These are phyloP conservation scores for Vigna mungo DNA, from an alignment of 306 rosid genomes.

Conservation along the genomic window DNA sequence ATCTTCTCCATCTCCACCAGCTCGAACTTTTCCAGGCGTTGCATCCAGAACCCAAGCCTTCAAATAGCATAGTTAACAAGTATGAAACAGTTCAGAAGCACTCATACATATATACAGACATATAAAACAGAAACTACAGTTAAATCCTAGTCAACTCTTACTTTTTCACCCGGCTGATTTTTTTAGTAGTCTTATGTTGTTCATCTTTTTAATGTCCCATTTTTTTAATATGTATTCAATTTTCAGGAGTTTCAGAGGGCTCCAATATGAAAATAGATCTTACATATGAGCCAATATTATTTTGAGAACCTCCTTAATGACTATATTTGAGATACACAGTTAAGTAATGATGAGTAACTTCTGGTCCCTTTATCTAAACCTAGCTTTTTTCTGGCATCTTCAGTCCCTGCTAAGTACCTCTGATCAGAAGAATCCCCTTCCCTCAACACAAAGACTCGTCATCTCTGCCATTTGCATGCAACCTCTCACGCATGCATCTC, in stretches of 20 bases:
- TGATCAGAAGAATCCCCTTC: background rate
- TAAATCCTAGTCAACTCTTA: conserved; percentile 21
- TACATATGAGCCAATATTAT: conserved; percentile 21
- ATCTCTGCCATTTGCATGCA: too few relatives aligned
- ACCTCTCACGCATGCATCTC: background rate
- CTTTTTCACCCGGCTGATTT: background rate
- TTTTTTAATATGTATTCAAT: background rate
- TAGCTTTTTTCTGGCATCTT: background rate
- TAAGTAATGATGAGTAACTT: conserved; percentile 1
- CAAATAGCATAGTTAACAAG: conserved; percentile 31
- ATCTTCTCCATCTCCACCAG: conserved; percentile 96
- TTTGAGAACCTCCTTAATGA: conserved; percentile 8
- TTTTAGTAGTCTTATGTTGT: conserved; percentile 2
- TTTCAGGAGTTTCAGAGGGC: conserved; percentile 6
- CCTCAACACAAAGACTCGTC: background rate
- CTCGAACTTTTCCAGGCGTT: conserved; percentile 87
- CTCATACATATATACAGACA: conserved; percentile 12
- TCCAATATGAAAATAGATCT: conserved; percentile 24
- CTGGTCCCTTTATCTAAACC: background rate
- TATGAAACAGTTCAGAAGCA: conserved; percentile 37
- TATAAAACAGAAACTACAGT: conserved; percentile 25
- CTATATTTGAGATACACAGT: conserved; percentile 22
- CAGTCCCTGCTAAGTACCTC: background rate
- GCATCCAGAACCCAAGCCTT: conserved; percentile 97
- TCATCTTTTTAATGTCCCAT: background rate